Base-by-base conservation (phyloP, 164 flowering plant species). In the Aristolochia californica region DNA sequence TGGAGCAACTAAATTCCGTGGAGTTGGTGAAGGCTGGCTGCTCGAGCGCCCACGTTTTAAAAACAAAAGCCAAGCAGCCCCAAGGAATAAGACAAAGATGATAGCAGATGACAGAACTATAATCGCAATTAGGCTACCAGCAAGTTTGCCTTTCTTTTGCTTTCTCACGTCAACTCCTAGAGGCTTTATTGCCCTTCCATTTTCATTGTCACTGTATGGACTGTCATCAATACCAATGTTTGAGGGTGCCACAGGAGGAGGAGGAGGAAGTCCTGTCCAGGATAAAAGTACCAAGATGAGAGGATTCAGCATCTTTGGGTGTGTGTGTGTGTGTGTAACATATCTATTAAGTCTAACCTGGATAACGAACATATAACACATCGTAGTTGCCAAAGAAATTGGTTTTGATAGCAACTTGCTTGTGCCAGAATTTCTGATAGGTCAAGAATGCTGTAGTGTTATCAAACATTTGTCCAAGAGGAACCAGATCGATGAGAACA, bases 81-180 rank as follows among this genome's bases (percentile, higher is more conserved):
- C 80, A 48, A 75, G 47, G 63, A 75, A 78, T 38, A 83, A 62
- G 56, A 78, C 67, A 58, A 75, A 53, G 50, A 79, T 85, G 40
- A 72, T 68, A 54, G 61, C 45, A 26, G 79, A 80, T 51, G 96
- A 91, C 26, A 91, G 60, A 59, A 70, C 80, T 72, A 86, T 72
- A 55, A 82, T 71, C 59, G 87, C 87, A 59, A 88, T 75, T 25
- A 76, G 58, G 64, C 81, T 79, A 30, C 82, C 73, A 55, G 65
- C 71, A 49, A 77, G 77, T 58, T 80, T 72, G 50, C 48, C 20
- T 47, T 74, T 78, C 45, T 53, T 68, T 56, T 58, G 68, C 61
- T 72, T 68, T 40, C 57, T 73, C 62, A 87, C 80, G 75, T 88
- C 87, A 57, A 87, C 96, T 17, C 98, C 98, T 0, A 88, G 65